These are phyloP conservation scores for Fusarium hainanense DNA, from an alignment of 2,329 filamentous ascomycete genomes.

Conservation along the genomic window DNA sequence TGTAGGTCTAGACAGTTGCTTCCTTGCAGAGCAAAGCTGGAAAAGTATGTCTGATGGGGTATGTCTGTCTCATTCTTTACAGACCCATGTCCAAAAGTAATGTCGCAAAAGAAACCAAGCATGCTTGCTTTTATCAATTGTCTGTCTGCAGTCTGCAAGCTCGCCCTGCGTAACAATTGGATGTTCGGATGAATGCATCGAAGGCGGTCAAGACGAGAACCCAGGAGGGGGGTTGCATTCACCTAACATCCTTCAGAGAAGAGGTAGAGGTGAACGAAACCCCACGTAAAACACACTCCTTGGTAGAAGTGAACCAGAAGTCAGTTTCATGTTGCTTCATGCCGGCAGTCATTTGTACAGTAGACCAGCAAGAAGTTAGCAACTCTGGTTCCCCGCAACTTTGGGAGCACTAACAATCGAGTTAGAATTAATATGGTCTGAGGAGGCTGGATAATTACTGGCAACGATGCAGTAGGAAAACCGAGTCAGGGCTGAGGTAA, in stretches of 20 bases:
- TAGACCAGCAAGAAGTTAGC: conserved; percentile 10
- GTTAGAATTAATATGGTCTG: conserved; percentile 17
- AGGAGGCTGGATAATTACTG: conserved; percentile 13
- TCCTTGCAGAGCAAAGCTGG: conserved; percentile 44
- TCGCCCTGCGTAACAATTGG: conserved; percentile 39
- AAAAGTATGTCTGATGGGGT: conserved; percentile 30
- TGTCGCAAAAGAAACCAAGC: conserved; percentile 42
- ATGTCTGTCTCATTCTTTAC: conserved; percentile 36
- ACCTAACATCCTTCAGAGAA: conserved; percentile 17
- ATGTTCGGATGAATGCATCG: conserved; percentile 38
- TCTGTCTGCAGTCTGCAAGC: conserved; percentile 37
- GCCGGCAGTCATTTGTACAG: conserved; percentile 22
- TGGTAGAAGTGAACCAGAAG: not conserved
- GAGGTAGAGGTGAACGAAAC: conserved; percentile 19
- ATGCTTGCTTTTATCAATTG: conserved; percentile 36
- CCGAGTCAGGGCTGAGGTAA: conserved; percentile 42
- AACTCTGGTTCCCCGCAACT: conserved; percentile 27
- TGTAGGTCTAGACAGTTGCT: conserved; percentile 31
- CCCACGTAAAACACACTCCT: conserved; percentile 13
- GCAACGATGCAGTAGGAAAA: conserved; percentile 26
- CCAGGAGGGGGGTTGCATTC: conserved; percentile 41
- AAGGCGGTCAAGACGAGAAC: conserved; percentile 41
- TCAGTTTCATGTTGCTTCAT: conserved; percentile 18
- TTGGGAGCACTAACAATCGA: conserved; percentile 11
- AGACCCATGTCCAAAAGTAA: conserved; percentile 41